Base-by-base conservation (phyloP, 176 grass and related monocot species). In the Pharus latifolius region DNA sequence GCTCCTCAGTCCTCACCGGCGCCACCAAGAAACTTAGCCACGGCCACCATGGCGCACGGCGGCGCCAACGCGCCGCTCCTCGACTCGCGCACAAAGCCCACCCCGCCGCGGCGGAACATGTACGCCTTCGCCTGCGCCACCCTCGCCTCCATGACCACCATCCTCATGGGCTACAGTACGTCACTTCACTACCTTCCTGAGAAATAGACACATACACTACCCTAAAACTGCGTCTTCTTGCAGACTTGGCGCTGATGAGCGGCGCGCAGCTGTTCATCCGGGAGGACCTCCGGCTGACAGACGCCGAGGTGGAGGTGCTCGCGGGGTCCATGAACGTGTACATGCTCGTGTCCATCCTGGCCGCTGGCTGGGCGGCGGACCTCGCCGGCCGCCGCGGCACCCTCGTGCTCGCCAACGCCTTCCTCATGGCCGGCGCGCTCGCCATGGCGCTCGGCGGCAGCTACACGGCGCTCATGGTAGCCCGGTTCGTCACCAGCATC, bases 201-300 rank as follows among this genome's bases (percentile, higher is more conserved):
- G n/a, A n/a, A n/a, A n/a, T n/a, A n/a, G n/a, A n/a, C n/a, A n/a
- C n/a, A n/a, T n/a, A n/a, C n/a, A n/a, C n/a, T n/a, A n/a, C 53
- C 9, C 53, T 17, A 58, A 58, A 7, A 3, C 22, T 51, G 11
- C 14, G 38, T 34, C 50, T 47, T 33, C 63, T 20, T 62, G 61
- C 57, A 87, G 84, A 87, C 31, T 49, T 83, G 0, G 67, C 73
- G 54, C 31, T 87, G 67, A 87, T 87, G 79, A 83, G 84, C 69
- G 84, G 79, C 11, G 84, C 84, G 41, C 73, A 83, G 42, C 75
- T 87, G 53, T 87, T 87, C 84, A 83, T 87, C n/a, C 68, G 65
- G 22, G 78, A 83, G 7, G 79, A 87, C 60, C 19, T 83, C 16
- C 37, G 41, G 7, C 19, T 87, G 22, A 60, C 49, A 0, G 74